Conservation (phyloP, 75 land plant genomes). For the Chamaecyparis obtusa region DNA sequence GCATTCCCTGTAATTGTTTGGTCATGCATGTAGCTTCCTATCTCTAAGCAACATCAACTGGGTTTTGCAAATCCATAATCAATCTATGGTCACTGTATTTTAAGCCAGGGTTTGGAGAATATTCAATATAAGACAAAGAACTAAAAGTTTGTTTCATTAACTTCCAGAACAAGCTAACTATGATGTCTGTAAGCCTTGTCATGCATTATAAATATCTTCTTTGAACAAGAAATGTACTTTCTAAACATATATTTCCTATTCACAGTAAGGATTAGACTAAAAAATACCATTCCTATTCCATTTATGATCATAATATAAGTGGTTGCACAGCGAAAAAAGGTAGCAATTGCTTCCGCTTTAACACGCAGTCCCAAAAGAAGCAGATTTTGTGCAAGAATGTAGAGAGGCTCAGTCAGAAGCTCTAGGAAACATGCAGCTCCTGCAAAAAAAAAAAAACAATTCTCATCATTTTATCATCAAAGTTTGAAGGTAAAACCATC, state of each 20-base stretch:
- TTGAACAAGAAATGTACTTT: not conserved
- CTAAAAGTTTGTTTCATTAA: not conserved
- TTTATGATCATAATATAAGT: constrained; percentile 61
- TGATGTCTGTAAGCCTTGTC: not conserved
- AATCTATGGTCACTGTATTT: not conserved
- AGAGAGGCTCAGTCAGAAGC: constrained; percentile 82
- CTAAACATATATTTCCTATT: not conserved
- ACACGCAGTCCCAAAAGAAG: constrained; percentile 69
- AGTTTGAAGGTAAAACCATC: not conserved
- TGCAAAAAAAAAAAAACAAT: constrained; percentile 21
- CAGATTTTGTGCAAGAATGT: constrained; percentile 85
- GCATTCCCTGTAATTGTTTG: not conserved
- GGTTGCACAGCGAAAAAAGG: constrained; percentile 64
- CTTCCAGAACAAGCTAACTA: not conserved
- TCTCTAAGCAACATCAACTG: not conserved
- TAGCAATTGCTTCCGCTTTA: constrained; percentile 70
- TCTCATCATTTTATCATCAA: not conserved
- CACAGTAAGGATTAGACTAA: not conserved
- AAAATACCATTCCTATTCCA: constrained; percentile 48
- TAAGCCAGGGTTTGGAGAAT: not conserved
- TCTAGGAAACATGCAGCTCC: constrained; percentile 87
- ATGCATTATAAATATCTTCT: not conserved
- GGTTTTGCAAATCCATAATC: not conserved
- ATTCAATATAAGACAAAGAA: not conserved
- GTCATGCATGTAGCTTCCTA: not conserved